A percentile compares a stretch with the other conserved stretches of the same genome.
Conservation (phyloP, 352 stramenopile genomes). For the Globisporangium spinosum region DNA sequence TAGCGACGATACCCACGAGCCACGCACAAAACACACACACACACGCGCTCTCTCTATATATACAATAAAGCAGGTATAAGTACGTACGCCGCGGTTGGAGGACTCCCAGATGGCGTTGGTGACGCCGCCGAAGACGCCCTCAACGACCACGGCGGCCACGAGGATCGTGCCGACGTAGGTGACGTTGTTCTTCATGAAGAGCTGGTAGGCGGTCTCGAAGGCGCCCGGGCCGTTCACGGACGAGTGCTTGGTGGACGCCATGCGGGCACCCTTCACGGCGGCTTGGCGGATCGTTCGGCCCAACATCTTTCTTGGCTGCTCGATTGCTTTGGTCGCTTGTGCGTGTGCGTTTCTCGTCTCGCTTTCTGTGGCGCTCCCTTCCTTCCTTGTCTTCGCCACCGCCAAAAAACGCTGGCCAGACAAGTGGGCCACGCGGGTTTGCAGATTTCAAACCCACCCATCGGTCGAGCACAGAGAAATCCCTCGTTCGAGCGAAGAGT, state of each 20-base stretch:
- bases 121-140: slow-evolving; percentile 67
- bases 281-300: slow-evolving; percentile 51
- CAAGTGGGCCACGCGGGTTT: not conserved
- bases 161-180: slow-evolving; percentile 81
- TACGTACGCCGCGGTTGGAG: slow-evolving; percentile 75
- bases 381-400: slow-evolving; percentile 1
- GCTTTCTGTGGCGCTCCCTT: not conserved
- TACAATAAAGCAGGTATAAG: not conserved
- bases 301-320: slow-evolving; percentile 36
- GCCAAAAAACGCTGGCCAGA: not conserved
- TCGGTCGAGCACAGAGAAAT: no score
- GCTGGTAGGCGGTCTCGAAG: slow-evolving; percentile 60
- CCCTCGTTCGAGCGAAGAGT: no score
- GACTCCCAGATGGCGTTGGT: slow-evolving; percentile 80
- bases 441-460: not conserved
- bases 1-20: not conserved
- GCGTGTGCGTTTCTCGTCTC: slow-evolving; percentile 5
- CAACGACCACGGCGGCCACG: slow-evolving; percentile 58
- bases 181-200: slow-evolving; percentile 81
- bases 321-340: not conserved
- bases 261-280: slow-evolving; percentile 37
- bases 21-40: not conserved
- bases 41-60: not conserved
- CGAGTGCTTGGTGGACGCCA: slow-evolving; percentile 65
- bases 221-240: slow-evolving; percentile 74